Conservation (phyloP, 1,284 basidiomycete genomes). For the Lentinula novae-zelandiae region DNA sequence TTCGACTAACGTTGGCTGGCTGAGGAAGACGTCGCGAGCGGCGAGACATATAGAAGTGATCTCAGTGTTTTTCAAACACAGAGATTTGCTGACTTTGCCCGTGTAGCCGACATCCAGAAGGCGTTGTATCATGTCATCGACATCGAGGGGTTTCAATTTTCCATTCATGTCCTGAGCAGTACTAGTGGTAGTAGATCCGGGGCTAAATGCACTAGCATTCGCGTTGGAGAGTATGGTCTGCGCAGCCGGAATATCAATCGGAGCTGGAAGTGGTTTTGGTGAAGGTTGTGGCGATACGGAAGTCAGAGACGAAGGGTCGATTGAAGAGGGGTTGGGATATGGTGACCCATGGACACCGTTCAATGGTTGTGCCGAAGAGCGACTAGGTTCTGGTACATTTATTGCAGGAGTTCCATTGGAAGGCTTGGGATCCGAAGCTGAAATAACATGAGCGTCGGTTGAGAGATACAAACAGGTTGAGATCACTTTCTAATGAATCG, state of each 20-base stretch:
- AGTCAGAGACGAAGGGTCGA: constrained; percentile 24
- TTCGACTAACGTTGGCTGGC: constrained; percentile 96
- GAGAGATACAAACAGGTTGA: constrained; percentile 43
- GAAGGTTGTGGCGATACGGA: constrained; percentile 28
- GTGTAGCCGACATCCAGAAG: constrained; percentile 97
- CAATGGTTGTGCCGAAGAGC: constrained; percentile 26
- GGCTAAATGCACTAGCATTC: constrained; percentile 37
- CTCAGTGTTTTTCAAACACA: constrained; percentile 96
- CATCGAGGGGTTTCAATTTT: constrained; percentile 73
- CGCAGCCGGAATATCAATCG: constrained; percentile 73
- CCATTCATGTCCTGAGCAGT: constrained; percentile 40
- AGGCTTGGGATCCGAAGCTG: constrained; percentile 29
- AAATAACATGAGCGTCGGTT: constrained; percentile 29
- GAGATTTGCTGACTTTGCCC: constrained; percentile 95
- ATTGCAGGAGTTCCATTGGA: constrained; percentile 45
- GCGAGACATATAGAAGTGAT: constrained; percentile 94
- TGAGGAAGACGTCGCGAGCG: constrained; percentile 96
- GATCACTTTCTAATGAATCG: constrained; percentile 34
- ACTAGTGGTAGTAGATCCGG: constrained; percentile 45
- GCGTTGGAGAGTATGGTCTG: constrained; percentile 69
- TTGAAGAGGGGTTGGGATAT: constrained; percentile 27
- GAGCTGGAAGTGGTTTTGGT: constrained; percentile 42
- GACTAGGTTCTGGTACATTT: constrained; percentile 50
- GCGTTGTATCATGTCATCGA: constrained; percentile 98
- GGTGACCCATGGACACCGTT: constrained; percentile 31